Evolutionary conservation across 1,284 basidiomycete species (phyloP), one percentile per base, ranked within the genome.

Genomic region (Inonotus obliquus): DNA sequence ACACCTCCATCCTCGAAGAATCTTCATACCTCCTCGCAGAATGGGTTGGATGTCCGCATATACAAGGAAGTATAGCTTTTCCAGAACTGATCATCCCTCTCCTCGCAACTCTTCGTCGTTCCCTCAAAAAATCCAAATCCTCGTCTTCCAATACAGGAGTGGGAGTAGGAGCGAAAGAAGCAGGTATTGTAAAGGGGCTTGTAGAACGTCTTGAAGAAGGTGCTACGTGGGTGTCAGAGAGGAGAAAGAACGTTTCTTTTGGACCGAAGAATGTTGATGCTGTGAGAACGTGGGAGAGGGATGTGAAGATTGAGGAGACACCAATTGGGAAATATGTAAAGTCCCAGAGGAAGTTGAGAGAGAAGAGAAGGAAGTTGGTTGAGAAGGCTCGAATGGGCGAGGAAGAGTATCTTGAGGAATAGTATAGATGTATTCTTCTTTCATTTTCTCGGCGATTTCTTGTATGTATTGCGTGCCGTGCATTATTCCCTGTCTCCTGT

Each of bases 1-100:
- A 84, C 61, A 95, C 96, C 69, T 86, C 85, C 4, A 75, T 98
- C 35, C 82, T 87, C 1, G 94, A 98, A 61, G 97, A 98, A 74
- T 79, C 87, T 19, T 73, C 82, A 4, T 94, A 84, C 73, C 75
- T 94, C 19, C 79, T 98, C 47, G 86, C 88, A 10, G 92, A 96
- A 73, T 94, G 91, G 84, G 82, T 82, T 59, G 76, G 75, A 63
- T 91, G 78, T 70, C 77, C 72, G 65, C 75, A 81, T 0, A 83
- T 91, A 0, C 88, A 89, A 59, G 85, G 81, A 0, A 92, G 90
- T 72, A 88, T 98, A 61, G 93, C 93, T 0, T 98, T 98, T 77
- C 96, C 96, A 1, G 97, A 99, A 76, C 79, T 97, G 57, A 81
- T 87, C 13, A 83, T 98, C n/a, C 94, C 96, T 1, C 77, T 96